Base-by-base conservation (phyloP, 2,329 filamentous ascomycete species). In the Juglanconis oblonga region DNA sequence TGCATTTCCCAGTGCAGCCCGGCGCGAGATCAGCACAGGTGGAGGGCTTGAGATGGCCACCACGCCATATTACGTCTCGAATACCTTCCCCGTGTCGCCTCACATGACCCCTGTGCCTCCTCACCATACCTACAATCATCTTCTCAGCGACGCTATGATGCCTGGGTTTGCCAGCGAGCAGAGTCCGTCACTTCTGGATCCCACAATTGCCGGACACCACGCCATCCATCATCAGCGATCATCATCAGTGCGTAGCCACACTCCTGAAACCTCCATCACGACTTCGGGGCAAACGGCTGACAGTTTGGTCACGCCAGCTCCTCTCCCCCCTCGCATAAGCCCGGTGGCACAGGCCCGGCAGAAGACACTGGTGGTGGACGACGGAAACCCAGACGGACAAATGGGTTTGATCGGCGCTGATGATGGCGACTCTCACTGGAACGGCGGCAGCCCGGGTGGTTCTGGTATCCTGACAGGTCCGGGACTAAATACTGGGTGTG, bases 221-320 rank as follows among this genome's bases (percentile, higher is more conserved):
- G 61, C 73, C 42, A 71, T 71, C 42, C 68, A 71, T 49, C 70
- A 74, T 59, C 73, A 74, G 48, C 69, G 72, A 48, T 74, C 75
- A 65, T 74, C 73, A 68, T 72, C 77, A 69, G 75, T 81, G 74
- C 79, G 80, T 76, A 79, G 76, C 72, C 73, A 77, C 64, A 79
- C 79, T 69, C 79, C 80, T 72, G 74, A 74, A 69, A 69, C 76
- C 67, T 70, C 73, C 57, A 74, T 77, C 65, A 65, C 71, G 63
- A 70, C 71, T 55, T 73, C 77, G 69, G 73, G 76, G 69, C 76
- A 78, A 72, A 74, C 74, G 66, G 74, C 75, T 72, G 81, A 81
- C 71, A 75, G 77, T 72, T 66, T 83, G 74, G 75, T 81, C 71
- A 77, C 77, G 66, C 67, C 77, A 65, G 70, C 78, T 58, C 68